phyloP scores from a whole-genome alignment of 2,329 filamentous ascomycete species.

The Fusarium cicatricum region DNA sequence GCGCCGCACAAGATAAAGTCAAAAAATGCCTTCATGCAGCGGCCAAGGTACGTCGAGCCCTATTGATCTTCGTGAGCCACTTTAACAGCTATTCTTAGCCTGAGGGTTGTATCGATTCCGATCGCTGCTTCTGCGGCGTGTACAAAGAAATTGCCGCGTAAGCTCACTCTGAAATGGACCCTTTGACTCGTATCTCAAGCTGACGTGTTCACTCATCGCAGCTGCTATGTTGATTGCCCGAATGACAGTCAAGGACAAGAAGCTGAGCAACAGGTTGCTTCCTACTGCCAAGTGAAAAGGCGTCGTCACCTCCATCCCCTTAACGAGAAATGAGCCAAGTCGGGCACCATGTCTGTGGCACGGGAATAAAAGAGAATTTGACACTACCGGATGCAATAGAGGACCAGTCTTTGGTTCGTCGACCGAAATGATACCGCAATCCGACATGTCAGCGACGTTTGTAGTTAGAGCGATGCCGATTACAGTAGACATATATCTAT shows the following conservation, averaged over 20 bases:
- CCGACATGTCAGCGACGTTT: too few relatives aligned
- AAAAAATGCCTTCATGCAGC: conserved; percentile 15
- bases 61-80: rapidly evolving
- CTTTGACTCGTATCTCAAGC: background rate
- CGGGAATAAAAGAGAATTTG: too few relatives aligned
- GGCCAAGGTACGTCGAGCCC: background rate
- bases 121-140: conserved; percentile 20
- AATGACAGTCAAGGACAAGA: background rate
- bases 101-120: background rate
- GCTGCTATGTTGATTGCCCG: conserved; percentile 14
- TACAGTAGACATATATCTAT: too few relatives aligned
- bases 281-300: conserved; percentile 7
- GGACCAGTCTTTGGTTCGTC: too few relatives aligned
- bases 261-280: conserved; percentile 3
- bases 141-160: conserved; percentile 18
- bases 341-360: too few relatives aligned
- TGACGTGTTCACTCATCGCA: background rate
- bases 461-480: too few relatives aligned
- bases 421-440: too few relatives aligned
- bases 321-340: too few relatives aligned
- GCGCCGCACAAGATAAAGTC: background rate
- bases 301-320: too few relatives aligned
- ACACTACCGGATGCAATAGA: too few relatives aligned
- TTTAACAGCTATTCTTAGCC: background rate
- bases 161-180: background rate